Percentiles rank a stretch among this genome's conserved stretches.
phyloP scores from a whole-genome alignment of 164 flowering plant species.

The Magnolia officinalis region DNA sequence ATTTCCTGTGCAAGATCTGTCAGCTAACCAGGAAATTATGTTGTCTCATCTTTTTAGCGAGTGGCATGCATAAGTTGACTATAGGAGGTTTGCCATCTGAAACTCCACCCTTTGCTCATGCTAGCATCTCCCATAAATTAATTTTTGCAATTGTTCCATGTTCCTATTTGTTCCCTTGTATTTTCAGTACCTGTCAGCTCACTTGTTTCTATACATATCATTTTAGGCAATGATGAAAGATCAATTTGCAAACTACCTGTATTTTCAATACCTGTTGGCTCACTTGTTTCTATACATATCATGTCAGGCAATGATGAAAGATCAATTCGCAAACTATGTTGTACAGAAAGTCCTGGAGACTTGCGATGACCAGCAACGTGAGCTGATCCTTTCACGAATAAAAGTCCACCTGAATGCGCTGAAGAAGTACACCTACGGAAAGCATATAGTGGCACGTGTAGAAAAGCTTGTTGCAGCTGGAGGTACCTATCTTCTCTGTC shows the following conservation, averaged over 20 bases:
- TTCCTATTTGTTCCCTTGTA: neutral
- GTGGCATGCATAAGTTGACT: too few relatives aligned
- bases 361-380: conserved; percentile 90
- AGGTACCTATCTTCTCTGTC: conserved; percentile 37
- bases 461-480: conserved; percentile 98
- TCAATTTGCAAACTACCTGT: conserved; percentile 76
- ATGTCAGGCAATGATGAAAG: conserved; percentile 88
- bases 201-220: neutral
- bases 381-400: conserved; percentile 73
- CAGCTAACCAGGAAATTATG: neutral
- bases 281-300: neutral
- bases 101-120: too few relatives aligned
- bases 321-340: conserved; percentile 93
- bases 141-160: neutral
- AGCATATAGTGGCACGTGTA: conserved; percentile 95
- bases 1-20: neutral
- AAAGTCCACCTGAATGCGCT: conserved; percentile 87
- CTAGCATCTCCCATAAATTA: too few relatives aligned
- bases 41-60: neutral
- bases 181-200: neutral
- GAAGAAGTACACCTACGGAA: conserved; percentile 91
- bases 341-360: conserved; percentile 96
- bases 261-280: neutral
- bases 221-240: conserved; percentile 89
- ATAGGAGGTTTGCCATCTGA: too few relatives aligned